Base-by-base conservation (phyloP, 2,329 filamentous ascomycete genomes). In the Exserohilum turcica region DNA sequence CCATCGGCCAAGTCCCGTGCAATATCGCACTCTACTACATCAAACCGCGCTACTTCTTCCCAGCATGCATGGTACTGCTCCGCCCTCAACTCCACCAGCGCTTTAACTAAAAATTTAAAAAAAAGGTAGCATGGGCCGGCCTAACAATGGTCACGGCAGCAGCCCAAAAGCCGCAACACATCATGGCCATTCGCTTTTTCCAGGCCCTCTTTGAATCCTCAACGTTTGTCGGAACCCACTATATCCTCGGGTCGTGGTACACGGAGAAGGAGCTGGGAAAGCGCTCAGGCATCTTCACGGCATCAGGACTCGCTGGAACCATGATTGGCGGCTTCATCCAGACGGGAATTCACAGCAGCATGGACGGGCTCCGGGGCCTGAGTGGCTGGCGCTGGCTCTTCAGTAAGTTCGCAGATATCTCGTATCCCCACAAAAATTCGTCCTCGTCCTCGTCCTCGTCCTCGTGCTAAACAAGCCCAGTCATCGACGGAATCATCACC, bases 321-420 rank as follows among this genome's bases (percentile, higher is more conserved):
- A 82, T 87, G 79, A 83, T 87, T 45, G 80, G 81, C 10, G 85
- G 85, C 1, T 85, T 86, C 67, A 81, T 88, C 49, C 84, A 86
- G 65, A 82, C 80, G 0, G 83, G 81, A 6, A 77, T 79, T 33
- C 73, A 77, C 48, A 70, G 61, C 1, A 75, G 69, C 31, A 70
- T 80, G 53, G 60, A 85, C 51, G 80, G 82, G 1, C 66, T 77
- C 4, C 66, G 73, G 42, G 82, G 82, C 1, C 73, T 85, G 2
- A 72, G 75, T 5, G 83, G 82, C 3, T 87, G 84, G 84, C 73
- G 82, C n/a, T 75, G 73, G 72, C 54, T 75, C 1, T 67, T 62
- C 19, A 50, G 51, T 49, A 50, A 50, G 51, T 44, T 10, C 15
- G 8, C n/a, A n/a, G n/a, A n/a, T 9, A 36, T 37, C 5, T 3